Conservation (phyloP, 2,329 filamentous ascomycete genomes). For the Boeremia exigua region DNA sequence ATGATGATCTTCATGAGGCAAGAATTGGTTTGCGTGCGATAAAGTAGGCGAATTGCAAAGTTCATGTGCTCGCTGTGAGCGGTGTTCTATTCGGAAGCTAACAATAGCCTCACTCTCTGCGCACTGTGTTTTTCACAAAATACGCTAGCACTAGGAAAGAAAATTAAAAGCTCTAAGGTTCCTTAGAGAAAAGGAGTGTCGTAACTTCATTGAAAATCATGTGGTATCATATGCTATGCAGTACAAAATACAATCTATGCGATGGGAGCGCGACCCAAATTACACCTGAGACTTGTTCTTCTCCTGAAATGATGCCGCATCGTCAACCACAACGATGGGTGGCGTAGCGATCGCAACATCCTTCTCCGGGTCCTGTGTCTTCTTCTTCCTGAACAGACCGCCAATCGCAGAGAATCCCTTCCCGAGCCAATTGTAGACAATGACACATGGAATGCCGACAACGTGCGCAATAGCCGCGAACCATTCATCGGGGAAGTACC, state of each 20-base stretch:
- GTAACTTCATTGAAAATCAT: not conserved
- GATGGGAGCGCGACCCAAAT: not conserved
- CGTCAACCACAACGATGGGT: slow-evolving; percentile 23
- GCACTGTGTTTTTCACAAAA: too few relatives aligned
- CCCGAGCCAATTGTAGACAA: slow-evolving; percentile 26
- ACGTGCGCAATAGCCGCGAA: slow-evolving; percentile 31
- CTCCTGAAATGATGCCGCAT: not conserved
- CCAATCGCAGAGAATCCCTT: slow-evolving; percentile 18
- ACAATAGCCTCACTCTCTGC: too few relatives aligned
- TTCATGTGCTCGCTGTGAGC: too few relatives aligned
- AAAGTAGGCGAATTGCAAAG: too few relatives aligned
- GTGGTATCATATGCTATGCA: not conserved
- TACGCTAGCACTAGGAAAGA: too few relatives aligned
- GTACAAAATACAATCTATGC: not conserved
- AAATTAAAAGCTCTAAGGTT: too few relatives aligned
- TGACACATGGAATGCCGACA: slow-evolving; percentile 31
- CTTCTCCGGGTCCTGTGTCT: slow-evolving; percentile 14
- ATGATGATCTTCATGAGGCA: too few relatives aligned
- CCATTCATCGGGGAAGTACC: slow-evolving; percentile 58
- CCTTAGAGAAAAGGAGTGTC: too few relatives aligned
- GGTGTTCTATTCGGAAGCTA: too few relatives aligned
- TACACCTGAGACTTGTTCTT: slow-evolving; percentile 3
- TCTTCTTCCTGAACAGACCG: slow-evolving; percentile 26
- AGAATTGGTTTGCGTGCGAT: too few relatives aligned
- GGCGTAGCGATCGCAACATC: slow-evolving; percentile 26